Conservation (phyloP, 108 stramenopile species). For the Pseudonitzschia pungens region DNA sequence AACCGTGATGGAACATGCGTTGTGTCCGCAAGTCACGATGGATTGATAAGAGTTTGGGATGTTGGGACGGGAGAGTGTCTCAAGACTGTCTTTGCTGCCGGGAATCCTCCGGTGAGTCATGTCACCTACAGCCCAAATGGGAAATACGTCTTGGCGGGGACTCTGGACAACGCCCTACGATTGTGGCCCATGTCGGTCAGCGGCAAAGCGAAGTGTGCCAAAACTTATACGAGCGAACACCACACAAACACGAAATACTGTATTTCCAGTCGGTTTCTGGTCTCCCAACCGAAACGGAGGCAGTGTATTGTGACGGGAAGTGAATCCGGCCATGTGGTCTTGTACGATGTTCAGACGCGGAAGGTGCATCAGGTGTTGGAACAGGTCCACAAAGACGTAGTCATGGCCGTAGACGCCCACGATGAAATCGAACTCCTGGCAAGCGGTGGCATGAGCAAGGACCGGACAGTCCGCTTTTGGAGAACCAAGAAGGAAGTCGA, state of each 20-base stretch:
- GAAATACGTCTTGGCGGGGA: constrained; percentile 80
- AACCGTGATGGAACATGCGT: constrained; percentile 88
- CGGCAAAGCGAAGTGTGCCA: constrained; percentile 35
- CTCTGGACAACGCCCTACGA: constrained; percentile 76
- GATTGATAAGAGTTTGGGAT: constrained; percentile 94
- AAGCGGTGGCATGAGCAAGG: constrained; percentile 81
- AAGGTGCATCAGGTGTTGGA: constrained; percentile 71
- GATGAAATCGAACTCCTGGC: constrained; percentile 70
- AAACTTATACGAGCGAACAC: constrained; percentile 39
- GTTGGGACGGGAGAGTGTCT: constrained; percentile 92
- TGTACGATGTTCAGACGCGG: constrained; percentile 87
- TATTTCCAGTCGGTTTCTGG: constrained; percentile 65
- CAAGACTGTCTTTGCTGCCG: constrained; percentile 92
- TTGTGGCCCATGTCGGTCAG: constrained; percentile 71
- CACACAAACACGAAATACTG: constrained; percentile 75
- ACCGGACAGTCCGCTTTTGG: constrained; percentile 84
- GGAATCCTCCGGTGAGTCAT: constrained; percentile 81
- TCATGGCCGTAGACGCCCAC: constrained; percentile 81
- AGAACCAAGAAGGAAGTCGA: constrained; percentile 36
- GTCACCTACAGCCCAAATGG: constrained; percentile 92
- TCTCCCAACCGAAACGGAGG: constrained; percentile 53
- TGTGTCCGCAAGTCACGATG: constrained; percentile 85
- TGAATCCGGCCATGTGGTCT: constrained; percentile 83
- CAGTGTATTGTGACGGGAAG: constrained; percentile 82
- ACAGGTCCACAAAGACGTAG: constrained; percentile 68